These are phyloP conservation scores for Trichoderma oligosporum DNA, from an alignment of 2,329 filamentous ascomycete genomes.

Conservation along the genomic window DNA sequence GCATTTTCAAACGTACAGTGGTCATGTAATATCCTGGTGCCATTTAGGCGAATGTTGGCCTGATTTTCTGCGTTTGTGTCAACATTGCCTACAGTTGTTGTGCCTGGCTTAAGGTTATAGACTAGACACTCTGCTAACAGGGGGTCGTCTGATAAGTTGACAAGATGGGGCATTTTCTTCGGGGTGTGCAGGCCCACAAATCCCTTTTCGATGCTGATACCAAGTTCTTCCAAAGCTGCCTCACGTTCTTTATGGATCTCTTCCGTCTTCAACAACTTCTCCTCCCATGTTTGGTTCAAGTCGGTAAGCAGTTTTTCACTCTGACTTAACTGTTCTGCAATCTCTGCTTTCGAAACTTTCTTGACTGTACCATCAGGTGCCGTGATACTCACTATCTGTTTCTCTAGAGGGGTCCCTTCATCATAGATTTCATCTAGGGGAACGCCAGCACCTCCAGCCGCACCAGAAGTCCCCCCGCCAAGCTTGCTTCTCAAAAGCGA, in stretches of 20 bases:
- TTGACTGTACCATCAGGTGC: slow-evolving; percentile 80
- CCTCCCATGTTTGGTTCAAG: slow-evolving; percentile 97
- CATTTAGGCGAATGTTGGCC: slow-evolving; percentile 89
- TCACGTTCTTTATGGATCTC: slow-evolving; percentile 97
- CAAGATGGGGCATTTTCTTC: slow-evolving; percentile 98
- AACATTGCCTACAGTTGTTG: slow-evolving; percentile 90
- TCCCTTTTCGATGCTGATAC: slow-evolving; percentile 98
- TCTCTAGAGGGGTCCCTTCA: slow-evolving; percentile 84
- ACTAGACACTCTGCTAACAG: slow-evolving; percentile 92
- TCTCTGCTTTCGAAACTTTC: slow-evolving; percentile 97
- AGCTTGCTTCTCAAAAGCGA: slow-evolving; percentile 83
- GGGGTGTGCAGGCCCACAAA: slow-evolving; percentile 93
- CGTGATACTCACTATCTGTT: slow-evolving; percentile 95
- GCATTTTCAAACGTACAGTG: slow-evolving; percentile 91
- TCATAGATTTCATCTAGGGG: slow-evolving; percentile 80
- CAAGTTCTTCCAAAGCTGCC: slow-evolving; percentile 88
- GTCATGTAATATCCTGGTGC: slow-evolving; percentile 84
- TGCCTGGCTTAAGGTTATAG: slow-evolving; percentile 95
- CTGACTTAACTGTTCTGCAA: slow-evolving; percentile 91
- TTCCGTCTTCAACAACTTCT: slow-evolving; percentile 92
- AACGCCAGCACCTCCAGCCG: slow-evolving; percentile 46
- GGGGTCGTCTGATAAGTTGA: slow-evolving; percentile 94
- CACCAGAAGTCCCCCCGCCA: slow-evolving; percentile 48
- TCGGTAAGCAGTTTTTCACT: slow-evolving; percentile 95
- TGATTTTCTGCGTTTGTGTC: slow-evolving; percentile 71